Percentiles rank a stretch among this genome's conserved stretches.
These are phyloP conservation scores for Sanguinoderma infundibulare DNA, from an alignment of 1,284 basidiomycete species.

Conservation along the genomic window DNA sequence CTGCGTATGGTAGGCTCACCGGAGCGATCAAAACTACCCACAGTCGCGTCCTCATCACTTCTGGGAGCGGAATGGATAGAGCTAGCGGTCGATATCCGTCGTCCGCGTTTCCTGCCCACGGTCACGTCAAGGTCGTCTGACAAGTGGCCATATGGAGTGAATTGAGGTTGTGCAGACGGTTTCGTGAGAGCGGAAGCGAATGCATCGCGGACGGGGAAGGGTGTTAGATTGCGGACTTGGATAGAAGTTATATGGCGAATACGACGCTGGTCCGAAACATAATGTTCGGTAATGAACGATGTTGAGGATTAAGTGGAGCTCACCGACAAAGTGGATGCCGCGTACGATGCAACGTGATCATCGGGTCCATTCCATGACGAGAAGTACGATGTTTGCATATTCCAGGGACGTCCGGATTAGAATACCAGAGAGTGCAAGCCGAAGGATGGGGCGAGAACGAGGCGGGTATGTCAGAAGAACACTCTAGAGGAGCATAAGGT, in stretches of 20 bases:
- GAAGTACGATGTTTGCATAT: conserved; percentile 13
- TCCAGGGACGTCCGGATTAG: background rate
- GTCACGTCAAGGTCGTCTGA: conserved; percentile 75
- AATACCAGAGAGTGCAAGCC: background rate
- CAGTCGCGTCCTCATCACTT: conserved; percentile 45
- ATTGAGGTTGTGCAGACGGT: conserved; percentile 62
- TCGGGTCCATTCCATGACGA: conserved; percentile 10
- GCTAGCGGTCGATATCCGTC: conserved; percentile 59
- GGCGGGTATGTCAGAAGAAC: background rate
- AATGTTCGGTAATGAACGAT: background rate
- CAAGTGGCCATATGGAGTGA: conserved; percentile 54
- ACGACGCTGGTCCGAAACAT: conserved; percentile 52
- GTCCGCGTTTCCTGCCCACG: conserved; percentile 57
- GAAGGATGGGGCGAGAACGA: background rate
- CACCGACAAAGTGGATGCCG: conserved; percentile 17
- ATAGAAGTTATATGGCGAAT: conserved; percentile 76
- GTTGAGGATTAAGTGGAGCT: background rate
- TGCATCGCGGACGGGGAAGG: conserved; percentile 78
- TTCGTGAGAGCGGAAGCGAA: conserved; percentile 73
- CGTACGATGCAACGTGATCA: background rate
- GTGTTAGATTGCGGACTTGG: conserved; percentile 80
- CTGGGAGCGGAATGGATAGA: conserved; percentile 54
- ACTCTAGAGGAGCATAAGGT: conserved; percentile 13
- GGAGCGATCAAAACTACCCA: conserved; percentile 15
- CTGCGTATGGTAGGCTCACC: conserved; percentile 20